A percentile compares a stretch with the other conserved stretches of the same genome.
Conservation (phyloP, 306 rosid genomes). For the Leucaena leucocephala region DNA sequence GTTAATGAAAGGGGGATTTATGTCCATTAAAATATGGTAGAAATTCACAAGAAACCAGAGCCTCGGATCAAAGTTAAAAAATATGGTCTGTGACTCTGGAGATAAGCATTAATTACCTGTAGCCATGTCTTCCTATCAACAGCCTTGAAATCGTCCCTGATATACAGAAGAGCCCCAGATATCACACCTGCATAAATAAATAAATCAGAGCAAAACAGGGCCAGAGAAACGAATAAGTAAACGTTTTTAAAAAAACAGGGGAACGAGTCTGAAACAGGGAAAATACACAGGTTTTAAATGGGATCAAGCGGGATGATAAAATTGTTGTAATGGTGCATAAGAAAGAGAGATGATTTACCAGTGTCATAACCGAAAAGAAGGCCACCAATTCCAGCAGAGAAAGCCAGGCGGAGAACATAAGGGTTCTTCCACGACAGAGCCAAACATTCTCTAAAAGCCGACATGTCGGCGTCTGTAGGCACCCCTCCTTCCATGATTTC, state of each 20-base stretch:
- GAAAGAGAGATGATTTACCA: constrained; percentile 26
- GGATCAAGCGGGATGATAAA: neutral
- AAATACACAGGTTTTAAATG: neutral
- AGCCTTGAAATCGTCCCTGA: constrained; percentile 60
- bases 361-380: constrained; percentile 57
- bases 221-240: neutral
- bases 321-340: too few relatives aligned
- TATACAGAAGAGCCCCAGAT: constrained; percentile 67
- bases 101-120: constrained; percentile 45
- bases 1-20: neutral
- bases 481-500: constrained; percentile 49
- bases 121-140: constrained; percentile 51
- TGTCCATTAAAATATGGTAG: constrained; percentile 4
- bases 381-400: constrained; percentile 59
- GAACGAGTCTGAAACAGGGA: neutral
- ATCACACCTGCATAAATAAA: constrained; percentile 51
- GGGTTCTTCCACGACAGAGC: constrained; percentile 53
- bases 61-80: neutral
- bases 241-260: neutral
- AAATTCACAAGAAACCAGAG: constrained; percentile 23
- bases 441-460: constrained; percentile 51
- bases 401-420: constrained; percentile 53
- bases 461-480: constrained; percentile 32
- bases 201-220: neutral
- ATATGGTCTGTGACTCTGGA: neutral